phyloP scores from a whole-genome alignment of 805 yeast genomes.

The Lipomyces orientalis region DNA sequence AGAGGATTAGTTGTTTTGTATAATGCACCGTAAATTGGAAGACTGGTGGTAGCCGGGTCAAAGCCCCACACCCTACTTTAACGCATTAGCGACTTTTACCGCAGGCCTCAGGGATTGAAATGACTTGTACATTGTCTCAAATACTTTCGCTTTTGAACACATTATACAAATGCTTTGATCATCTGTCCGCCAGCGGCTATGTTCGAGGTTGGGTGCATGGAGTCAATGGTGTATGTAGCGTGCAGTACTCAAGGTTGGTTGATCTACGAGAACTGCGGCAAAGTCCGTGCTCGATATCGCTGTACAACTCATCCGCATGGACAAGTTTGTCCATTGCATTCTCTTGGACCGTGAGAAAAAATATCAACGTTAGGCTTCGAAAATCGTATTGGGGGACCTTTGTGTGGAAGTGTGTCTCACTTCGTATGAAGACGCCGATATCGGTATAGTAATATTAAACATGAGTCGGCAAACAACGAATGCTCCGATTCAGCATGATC shows the following conservation, averaged over 20 bases:
- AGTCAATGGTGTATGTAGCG: no score
- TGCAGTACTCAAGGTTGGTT: slow-evolving; percentile 18
- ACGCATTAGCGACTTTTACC: background rate
- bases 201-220: slow-evolving; percentile 14
- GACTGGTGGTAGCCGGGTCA: no score
- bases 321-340: slow-evolving; percentile 4
- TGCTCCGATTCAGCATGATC: background rate
- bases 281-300: slow-evolving; percentile 6
- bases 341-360: background rate
- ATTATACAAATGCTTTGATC: slow-evolving; percentile 16
- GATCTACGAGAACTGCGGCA: slow-evolving; percentile 10
- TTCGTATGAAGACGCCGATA: background rate
- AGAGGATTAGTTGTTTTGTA: no score
- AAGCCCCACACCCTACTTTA: no score
- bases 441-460: slow-evolving; percentile 5
- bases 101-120: background rate
- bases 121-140: slow-evolving; percentile 10
- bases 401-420: background rate
- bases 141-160: slow-evolving; percentile 9
- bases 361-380: background rate
- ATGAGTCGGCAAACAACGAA: background rate
- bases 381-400: background rate
- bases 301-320: background rate
- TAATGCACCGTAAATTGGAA: no score
- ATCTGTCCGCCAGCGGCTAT: slow-evolving; percentile 12